Base-by-base conservation (phyloP, 768 basidiomycete species). In the Leccinum imitatum region DNA sequence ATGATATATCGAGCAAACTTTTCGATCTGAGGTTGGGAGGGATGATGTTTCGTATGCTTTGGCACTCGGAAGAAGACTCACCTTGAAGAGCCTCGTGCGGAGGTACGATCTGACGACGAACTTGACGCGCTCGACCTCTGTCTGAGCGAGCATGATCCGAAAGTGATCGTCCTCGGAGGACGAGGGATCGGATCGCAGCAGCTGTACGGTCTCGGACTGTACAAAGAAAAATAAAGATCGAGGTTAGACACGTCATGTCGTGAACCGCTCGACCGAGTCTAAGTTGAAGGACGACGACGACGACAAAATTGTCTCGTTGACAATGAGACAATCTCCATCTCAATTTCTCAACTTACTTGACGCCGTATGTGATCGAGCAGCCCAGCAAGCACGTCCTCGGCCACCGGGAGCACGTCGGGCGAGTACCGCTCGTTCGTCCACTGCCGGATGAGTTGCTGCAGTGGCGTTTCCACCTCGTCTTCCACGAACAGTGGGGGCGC, bases 151-250 rank as follows among this genome's bases (percentile, higher is more conserved):
- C 80, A 93, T 89, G 35, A 96, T 91, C 64, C 93, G 81, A 61
- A 95, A 90, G 67, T 98, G 94, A 63, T 98, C 95, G 62, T 96
- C 93, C 67, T 96, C 93, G 1, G 89, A 92, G 3, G 91, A 88
- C 39, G 85, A 83, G 0, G 92, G 90, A 71, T 96, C 93, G 25
- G 85, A 84, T 4, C 91, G 82, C 31, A 97, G 75, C 52, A 83
- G 77, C 69, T 84, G 92, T 37, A 91, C 92, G 58, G 84, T 85
- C 63, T 90, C 87, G 60, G 88, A 87, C 93, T 96, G 67, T 56
- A 0, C 17, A 44, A 9, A 44, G 0, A 23, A 44, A 35, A 17
- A 14, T 2, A 17, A 41, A 41, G 39, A 39, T 17, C 0, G 15
- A 39, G 39, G 3, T 41, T 1, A 41, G 30, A 19, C 15, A 56